Evolutionary conservation across 352 stramenopile species (phyloP), one percentile per base, ranked within the genome.

Genomic region (Ophiocytium majus): DNA sequence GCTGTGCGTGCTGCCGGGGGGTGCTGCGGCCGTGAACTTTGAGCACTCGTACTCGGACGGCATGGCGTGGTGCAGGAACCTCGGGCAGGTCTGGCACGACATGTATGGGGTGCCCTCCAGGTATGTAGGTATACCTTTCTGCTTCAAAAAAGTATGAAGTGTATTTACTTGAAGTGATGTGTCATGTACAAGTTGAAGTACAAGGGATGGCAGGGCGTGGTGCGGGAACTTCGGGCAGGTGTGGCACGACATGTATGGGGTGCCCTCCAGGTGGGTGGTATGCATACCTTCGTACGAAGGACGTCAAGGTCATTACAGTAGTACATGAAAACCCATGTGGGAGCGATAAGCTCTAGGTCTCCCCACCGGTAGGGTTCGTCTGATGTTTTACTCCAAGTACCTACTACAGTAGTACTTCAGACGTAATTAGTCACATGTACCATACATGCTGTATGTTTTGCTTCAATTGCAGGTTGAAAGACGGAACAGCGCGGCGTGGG

Each of bases 31-130:
- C 10, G 90, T 97, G n/a, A 97, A 97, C 90, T 98, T 97, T 85
- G 94, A 98, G 86, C 94, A 98, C 90, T 96, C 94, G 71, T 97
- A 96, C 86, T 97, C 93, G 28, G 94, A 98, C 80, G 94, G 94
- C 32, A 97, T 95, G 64, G 89, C 92, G 0, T 98, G 94, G 94
- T 97, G 97, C 88, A 92, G 94, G 63, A 97, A 94, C 93, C 86
- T 98, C 64, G 92, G 95, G 75, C 94, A 98, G 89, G 93, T 94
- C 57, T 88, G 85, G 85, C 85, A 88, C 76, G 85, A 88, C 76
- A 88, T 88, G 85, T 88, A 88, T 63, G 71, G 79, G 33, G 80
- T 87, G 9, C 10, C 43, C n/a, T 79, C 75, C 10, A 83, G 36
- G 57, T 63, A 32, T 19, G 74, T 79, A 14, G 43, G 43, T 14